Evolutionary conservation across 2,329 filamentous ascomycete genomes (phyloP).

Genomic region (Aspergillus fijiensis): DNA sequence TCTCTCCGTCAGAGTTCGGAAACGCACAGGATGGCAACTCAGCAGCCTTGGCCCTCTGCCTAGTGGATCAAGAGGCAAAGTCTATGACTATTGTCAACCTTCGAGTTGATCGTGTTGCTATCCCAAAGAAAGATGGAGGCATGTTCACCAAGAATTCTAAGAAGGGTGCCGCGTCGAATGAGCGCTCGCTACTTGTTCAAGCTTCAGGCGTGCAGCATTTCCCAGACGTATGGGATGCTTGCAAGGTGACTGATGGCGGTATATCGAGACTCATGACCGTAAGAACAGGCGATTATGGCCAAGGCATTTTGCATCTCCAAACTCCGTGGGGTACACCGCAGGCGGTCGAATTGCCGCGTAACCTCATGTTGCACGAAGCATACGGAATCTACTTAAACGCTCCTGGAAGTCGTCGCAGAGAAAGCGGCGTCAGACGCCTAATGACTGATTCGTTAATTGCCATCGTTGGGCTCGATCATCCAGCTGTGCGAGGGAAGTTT

Average conservation of each 20-base stretch:
- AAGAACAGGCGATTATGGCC: constrained; percentile 63
- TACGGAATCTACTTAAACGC: constrained; percentile 59
- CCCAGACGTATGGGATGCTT: constrained; percentile 70
- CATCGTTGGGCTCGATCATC: constrained; percentile 57
- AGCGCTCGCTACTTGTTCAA: constrained; percentile 31
- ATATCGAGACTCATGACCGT: constrained; percentile 69
- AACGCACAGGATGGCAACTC: constrained; percentile 33
- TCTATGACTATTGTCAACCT: constrained; percentile 67
- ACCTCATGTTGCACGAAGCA: constrained; percentile 60
- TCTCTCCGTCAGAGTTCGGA: constrained; percentile 50
- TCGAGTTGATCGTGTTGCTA: constrained; percentile 50
- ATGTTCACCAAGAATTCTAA: constrained; percentile 29
- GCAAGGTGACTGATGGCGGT: constrained; percentile 66
- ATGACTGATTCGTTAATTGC: constrained; percentile 44
- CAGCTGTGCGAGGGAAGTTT: constrained; percentile 60
- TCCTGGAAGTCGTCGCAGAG: constrained; percentile 52
- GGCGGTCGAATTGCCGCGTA: constrained; percentile 61
- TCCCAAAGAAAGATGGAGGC: constrained; percentile 27
- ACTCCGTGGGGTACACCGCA: constrained; percentile 72
- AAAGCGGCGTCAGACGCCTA: constrained; percentile 50
- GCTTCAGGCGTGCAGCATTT: constrained; percentile 56
- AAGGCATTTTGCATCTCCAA: constrained; percentile 68
- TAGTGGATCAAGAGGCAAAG: constrained; percentile 68
- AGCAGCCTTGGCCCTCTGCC: constrained; percentile 53
- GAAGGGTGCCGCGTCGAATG: constrained; percentile 21